These are phyloP conservation scores for Alternaria arborescens DNA, from an alignment of 2,329 filamentous ascomycete species.

Conservation along the genomic window DNA sequence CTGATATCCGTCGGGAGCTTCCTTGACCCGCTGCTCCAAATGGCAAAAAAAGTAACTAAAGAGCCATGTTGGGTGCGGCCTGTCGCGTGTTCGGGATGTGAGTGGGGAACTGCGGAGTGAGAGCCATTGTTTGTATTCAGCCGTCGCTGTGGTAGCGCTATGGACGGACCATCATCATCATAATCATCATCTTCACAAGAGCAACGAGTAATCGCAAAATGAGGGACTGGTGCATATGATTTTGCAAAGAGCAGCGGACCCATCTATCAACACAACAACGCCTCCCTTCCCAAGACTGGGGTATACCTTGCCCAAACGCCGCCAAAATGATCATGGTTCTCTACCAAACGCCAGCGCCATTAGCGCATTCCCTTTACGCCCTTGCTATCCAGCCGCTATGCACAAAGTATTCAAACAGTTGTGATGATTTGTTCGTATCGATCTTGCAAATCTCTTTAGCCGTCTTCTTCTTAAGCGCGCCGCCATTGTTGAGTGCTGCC, in stretches of 20 bases:
- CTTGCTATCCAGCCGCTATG: slow-evolving; percentile 92
- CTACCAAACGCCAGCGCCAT: slow-evolving; percentile 8
- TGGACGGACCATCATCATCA: slow-evolving; percentile 11
- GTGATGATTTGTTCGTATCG: slow-evolving; percentile 82
- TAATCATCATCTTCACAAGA: not conserved
- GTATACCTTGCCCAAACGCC: slow-evolving; percentile 32
- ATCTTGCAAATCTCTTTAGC: slow-evolving; percentile 85
- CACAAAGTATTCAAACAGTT: slow-evolving; percentile 94
- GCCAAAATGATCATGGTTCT: not conserved
- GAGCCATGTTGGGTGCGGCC: slow-evolving; percentile 26
- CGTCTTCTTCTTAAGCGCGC: slow-evolving; percentile 90
- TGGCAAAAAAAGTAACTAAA: slow-evolving; percentile 21
- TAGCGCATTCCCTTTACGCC: slow-evolving; percentile 59
- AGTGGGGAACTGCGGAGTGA: slow-evolving; percentile 21
- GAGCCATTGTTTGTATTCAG: slow-evolving; percentile 28
- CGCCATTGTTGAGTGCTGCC: slow-evolving; percentile 88
- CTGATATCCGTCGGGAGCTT: slow-evolving; percentile 12
- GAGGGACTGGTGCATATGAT: slow-evolving; percentile 4
- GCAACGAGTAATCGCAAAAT: not conserved
- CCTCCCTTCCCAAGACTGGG: slow-evolving; percentile 20
- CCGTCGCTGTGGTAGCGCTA: slow-evolving; percentile 18
- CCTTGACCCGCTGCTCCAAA: slow-evolving; percentile 12
- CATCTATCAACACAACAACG: slow-evolving; percentile 11
- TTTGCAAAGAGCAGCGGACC: slow-evolving; percentile 14
- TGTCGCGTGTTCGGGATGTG: slow-evolving; percentile 16